phyloP scores from a whole-genome alignment of 441 rosid genomes.

The Hypseocharis bilobata region DNA sequence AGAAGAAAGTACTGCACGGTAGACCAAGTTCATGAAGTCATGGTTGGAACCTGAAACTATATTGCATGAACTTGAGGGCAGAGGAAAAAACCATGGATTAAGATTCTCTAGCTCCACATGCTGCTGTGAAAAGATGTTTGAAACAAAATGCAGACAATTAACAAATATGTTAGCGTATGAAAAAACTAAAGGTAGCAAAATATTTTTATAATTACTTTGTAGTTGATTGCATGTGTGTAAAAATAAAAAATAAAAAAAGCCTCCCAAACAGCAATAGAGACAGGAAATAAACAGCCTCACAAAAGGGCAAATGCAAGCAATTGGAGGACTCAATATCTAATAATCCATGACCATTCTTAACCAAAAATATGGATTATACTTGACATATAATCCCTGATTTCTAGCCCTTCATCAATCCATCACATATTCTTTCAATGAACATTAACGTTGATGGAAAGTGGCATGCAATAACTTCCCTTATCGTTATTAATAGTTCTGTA shows the following conservation, averaged over 20 bases:
- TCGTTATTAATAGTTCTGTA: too few relatives aligned
- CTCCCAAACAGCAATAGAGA: background rate
- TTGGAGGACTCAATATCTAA: background rate
- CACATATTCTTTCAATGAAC: too few relatives aligned
- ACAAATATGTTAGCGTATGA: background rate
- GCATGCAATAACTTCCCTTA: too few relatives aligned
- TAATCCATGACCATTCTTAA: background rate
- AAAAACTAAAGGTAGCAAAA: background rate
- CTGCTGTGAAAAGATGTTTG: slow-evolving; percentile 33
- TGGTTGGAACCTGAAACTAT: slow-evolving; percentile 76
- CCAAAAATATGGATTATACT: background rate
- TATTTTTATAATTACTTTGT: background rate
- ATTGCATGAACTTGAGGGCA: slow-evolving; percentile 52
- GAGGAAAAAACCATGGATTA: slow-evolving; percentile 76
- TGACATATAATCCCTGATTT: too few relatives aligned
- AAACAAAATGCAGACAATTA: slow-evolving; percentile 9
- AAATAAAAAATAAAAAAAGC: background rate
- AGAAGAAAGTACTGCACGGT: slow-evolving; percentile 74
- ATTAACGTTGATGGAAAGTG: too few relatives aligned
- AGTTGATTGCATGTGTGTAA: too few relatives aligned
- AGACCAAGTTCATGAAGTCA: slow-evolving; percentile 47
- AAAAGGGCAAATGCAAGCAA: background rate
- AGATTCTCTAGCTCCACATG: slow-evolving; percentile 44
- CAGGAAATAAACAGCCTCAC: background rate
- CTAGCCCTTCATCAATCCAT: too few relatives aligned